Evolutionary conservation across 352 stramenopile species (phyloP).

Genomic region (Globisporangium nunn): DNA sequence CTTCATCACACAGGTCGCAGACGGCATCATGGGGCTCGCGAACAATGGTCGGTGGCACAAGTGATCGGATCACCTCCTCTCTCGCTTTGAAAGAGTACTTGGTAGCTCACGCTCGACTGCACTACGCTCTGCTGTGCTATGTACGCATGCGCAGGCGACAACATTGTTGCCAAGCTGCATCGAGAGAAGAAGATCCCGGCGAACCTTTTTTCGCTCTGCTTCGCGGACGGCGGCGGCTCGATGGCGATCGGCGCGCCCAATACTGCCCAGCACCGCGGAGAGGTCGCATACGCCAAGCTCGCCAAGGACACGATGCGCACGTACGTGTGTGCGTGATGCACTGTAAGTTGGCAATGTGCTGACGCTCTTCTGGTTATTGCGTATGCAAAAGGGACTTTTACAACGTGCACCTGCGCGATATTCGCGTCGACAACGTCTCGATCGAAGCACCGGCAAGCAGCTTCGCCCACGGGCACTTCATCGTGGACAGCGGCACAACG

Average conservation of each 20-base stretch:
- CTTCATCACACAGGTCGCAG: slow-evolving; percentile 84
- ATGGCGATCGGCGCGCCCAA: slow-evolving; percentile 28
- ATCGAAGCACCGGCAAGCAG: slow-evolving; percentile 41
- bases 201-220: slow-evolving; percentile 51
- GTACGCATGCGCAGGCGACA: slow-evolving; percentile 23
- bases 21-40: slow-evolving; percentile 82
- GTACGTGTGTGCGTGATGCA: slow-evolving; percentile 5
- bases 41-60: neutral
- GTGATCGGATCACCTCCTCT: neutral
- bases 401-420: slow-evolving; percentile 55
- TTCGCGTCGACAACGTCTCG: slow-evolving; percentile 50
- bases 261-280: slow-evolving; percentile 18
- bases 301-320: slow-evolving; percentile 11
- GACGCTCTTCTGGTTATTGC: neutral
- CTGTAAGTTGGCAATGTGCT: neutral
- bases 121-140: neutral
- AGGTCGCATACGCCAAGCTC: slow-evolving; percentile 22
- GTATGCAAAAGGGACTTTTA: slow-evolving; percentile 42
- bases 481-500: slow-evolving; percentile 83
- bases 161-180: slow-evolving; percentile 69
- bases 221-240: slow-evolving; percentile 24
- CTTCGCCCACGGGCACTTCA: slow-evolving; percentile 49
- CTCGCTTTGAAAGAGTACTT: neutral
- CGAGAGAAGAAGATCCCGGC: slow-evolving; percentile 67
- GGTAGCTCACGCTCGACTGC: too few relatives aligned